These are phyloP conservation scores for Lolium perenne DNA, from an alignment of 176 grass and related monocot genomes.

Conservation along the genomic window DNA sequence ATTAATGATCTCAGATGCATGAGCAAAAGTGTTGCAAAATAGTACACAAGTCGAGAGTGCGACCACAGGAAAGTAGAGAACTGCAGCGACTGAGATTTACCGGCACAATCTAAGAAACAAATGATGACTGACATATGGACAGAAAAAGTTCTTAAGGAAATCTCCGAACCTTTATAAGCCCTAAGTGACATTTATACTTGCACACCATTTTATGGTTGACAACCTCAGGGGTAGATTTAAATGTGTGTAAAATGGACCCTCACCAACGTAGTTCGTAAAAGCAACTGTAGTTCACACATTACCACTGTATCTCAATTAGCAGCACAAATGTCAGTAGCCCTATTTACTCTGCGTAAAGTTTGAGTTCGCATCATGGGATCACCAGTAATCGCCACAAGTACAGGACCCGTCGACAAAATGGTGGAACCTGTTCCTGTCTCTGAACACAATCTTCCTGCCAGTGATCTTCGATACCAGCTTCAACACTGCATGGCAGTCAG, in stretches of 20 bases:
- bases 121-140: background rate
- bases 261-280: background rate
- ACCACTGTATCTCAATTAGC: background rate
- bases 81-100: background rate
- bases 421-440: conserved; percentile 87
- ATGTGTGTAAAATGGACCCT: background rate
- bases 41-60: background rate
- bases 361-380: conserved; percentile 32
- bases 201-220: background rate
- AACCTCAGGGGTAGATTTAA: background rate
- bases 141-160: conserved; percentile 6
- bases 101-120: background rate
- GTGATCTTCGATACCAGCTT: conserved; percentile 78
- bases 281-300: background rate
- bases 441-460: conserved; percentile 78
- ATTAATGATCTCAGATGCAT: background rate
- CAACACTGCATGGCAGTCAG: conserved; percentile 79
- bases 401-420: conserved; percentile 81
- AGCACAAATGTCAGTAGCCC: conserved; percentile 6
- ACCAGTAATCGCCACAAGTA: conserved; percentile 93
- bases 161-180: background rate
- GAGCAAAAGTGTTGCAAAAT: background rate
- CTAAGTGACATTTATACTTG: background rate
- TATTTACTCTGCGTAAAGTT: background rate
- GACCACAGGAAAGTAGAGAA: background rate